These are phyloP conservation scores for Kwoniella sp. DNA, from an alignment of 768 basidiomycete genomes.

Conservation along the genomic window DNA sequence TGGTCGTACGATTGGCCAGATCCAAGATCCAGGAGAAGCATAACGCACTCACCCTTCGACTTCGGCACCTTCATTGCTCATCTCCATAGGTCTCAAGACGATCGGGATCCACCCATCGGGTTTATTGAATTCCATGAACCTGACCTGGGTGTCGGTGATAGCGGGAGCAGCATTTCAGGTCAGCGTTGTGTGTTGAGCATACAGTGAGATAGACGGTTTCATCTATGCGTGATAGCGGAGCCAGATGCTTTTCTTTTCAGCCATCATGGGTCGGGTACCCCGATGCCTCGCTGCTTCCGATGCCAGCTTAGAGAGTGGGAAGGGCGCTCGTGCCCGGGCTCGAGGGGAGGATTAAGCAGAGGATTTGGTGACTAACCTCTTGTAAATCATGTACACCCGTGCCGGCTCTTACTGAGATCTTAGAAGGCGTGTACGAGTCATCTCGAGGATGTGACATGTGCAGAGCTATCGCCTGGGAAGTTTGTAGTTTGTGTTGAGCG, in stretches of 20 bases:
- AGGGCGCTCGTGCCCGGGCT: too few species aligned
- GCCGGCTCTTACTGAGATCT: conserved; percentile 85
- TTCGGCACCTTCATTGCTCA: conserved; percentile 69
- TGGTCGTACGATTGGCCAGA: too few species aligned
- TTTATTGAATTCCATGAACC: conserved; percentile 75
- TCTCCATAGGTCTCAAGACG: conserved; percentile 48
- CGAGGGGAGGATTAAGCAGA: too few species aligned
- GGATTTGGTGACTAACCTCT: conserved; percentile 68
- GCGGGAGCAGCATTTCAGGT: neutral
- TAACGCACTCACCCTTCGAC: conserved; percentile 71
- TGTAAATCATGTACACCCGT: conserved; percentile 89
- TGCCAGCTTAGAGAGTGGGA: neutral
- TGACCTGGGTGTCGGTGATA: conserved; percentile 41
- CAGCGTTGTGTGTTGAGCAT: too few species aligned
- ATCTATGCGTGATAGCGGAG: too few species aligned
- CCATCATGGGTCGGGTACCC: neutral
- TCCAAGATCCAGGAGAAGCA: neutral
- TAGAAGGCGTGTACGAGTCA: conserved; percentile 96
- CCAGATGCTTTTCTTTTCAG: too few species aligned
- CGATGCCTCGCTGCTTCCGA: neutral
- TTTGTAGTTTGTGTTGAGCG: too few species aligned
- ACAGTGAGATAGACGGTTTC: too few species aligned
- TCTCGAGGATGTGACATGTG: conserved; percentile 63
- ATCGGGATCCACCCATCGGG: conserved; percentile 87
- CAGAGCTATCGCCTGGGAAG: conserved; percentile 44